Evolutionary conservation across 78 protist species (phyloP).

Genomic region (Tieghemostelium lacteum): DNA sequence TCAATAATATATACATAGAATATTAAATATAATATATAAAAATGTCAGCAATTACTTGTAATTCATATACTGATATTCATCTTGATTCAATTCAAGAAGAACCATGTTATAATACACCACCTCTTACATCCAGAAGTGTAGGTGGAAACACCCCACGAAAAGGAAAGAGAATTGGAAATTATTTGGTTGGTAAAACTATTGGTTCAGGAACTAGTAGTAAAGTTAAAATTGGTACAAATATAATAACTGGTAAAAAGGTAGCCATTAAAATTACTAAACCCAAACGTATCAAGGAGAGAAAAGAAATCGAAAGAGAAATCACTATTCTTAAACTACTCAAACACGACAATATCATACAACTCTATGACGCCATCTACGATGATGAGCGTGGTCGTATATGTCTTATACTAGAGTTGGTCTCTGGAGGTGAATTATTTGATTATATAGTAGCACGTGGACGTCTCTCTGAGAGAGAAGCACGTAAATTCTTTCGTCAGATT

Average conservation of each 20-base stretch:
- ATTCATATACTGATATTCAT: slow-evolving; percentile 35
- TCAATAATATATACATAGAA: not conserved
- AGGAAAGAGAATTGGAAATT: slow-evolving; percentile 69
- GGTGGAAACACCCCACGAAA: slow-evolving; percentile 9
- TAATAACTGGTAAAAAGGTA: slow-evolving; percentile 52
- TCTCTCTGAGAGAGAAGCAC: slow-evolving; percentile 70
- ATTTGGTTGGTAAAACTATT: slow-evolving; percentile 75
- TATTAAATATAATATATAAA: not conserved
- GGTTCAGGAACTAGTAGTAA: slow-evolving; percentile 79
- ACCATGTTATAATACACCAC: not conserved
- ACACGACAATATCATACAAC: slow-evolving; percentile 77
- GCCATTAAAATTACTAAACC: slow-evolving; percentile 70
- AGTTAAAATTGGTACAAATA: slow-evolving; percentile 75
- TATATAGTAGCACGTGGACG: slow-evolving; percentile 77
- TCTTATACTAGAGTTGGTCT: slow-evolving; percentile 48
- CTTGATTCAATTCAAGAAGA: slow-evolving; percentile 35
- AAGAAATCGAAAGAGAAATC: slow-evolving; percentile 79
- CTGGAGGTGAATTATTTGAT: slow-evolving; percentile 85
- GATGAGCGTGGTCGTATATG: slow-evolving; percentile 57
- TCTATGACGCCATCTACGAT: slow-evolving; percentile 78
- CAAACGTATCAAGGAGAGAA: slow-evolving; percentile 58
- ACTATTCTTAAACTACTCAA: slow-evolving; percentile 50
- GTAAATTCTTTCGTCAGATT: slow-evolving; percentile 77
- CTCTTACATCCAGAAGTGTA: not conserved
- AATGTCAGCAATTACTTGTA: slow-evolving; percentile 26